A percentile compares a stretch with the other conserved stretches of the same genome.
These are phyloP conservation scores for Podaxis rugospora DNA, from an alignment of 768 basidiomycete species.

Conservation along the genomic window DNA sequence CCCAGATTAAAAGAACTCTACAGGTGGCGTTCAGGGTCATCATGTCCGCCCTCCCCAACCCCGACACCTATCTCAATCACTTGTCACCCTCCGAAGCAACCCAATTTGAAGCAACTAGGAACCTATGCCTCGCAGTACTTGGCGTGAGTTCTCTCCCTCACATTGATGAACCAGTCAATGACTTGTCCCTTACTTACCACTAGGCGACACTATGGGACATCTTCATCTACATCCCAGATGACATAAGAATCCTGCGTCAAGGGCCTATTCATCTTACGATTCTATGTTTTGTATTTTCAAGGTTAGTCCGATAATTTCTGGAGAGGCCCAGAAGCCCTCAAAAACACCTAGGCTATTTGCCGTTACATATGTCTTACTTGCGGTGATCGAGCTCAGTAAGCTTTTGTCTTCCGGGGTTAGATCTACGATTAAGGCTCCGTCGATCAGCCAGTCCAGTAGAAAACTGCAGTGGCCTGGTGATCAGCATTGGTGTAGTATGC, in stretches of 20 bases:
- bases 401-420: not conserved
- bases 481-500: not conserved
- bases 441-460: not conserved
- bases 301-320: not conserved
- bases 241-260: slow-evolving; percentile 1
- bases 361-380: not conserved
- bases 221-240: slow-evolving; percentile 3
- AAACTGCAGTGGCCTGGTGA: not conserved
- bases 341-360: not conserved
- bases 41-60: not conserved
- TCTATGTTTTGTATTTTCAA: not conserved
- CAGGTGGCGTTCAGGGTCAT: not conserved
- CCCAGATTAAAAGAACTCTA: no score
- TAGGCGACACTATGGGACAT: slow-evolving; percentile 6
- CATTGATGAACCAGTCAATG: not conserved
- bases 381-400: not conserved
- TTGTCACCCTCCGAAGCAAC: not conserved
- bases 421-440: not conserved
- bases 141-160: not conserved
- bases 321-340: not conserved
- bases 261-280: not conserved
- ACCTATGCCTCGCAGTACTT: slow-evolving; percentile 1
- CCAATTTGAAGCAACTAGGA: not conserved
- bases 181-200: not conserved
- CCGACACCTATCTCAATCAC: slow-evolving; percentile 1